Evolutionary conservation across 495 filamentous ascomycete genomes (phyloP), one percentile per base, ranked within the genome.

Genomic region (Trypethelium eluteriae): DNA sequence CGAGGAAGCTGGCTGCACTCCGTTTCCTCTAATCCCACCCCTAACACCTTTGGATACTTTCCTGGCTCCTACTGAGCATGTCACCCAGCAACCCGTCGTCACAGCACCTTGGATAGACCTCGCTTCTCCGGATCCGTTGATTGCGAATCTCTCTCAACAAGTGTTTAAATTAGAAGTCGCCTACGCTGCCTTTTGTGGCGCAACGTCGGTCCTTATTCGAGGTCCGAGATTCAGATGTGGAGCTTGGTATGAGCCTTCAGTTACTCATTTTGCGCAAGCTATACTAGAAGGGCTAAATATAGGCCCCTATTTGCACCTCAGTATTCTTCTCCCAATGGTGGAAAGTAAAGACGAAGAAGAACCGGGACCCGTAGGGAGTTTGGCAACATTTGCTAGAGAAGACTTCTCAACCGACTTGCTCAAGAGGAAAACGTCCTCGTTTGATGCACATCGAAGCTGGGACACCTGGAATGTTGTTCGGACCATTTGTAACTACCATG

Each of bases 141-240:
- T 96, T 66, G 85, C 90, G 2, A 86, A 90, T 73, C 79, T 97
- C 64, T 96, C 92, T 12, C 85, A 89, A 38, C 92, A 96, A 74
- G 90, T 96, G 2, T 78, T 99, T 61, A 91, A 91, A 74, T 79
- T 94, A 63, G 94, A 99, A 71, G 84, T 98, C 18, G 87, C 89
- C 32, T 99, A 97, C 76, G 95, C 94, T 44, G 91, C 89, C 62
- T 99, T 97, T 78, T 96, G 91, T 74, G 94, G 94, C 16, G 82
- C 92, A 67, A 85, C 85, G 32, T 95, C 89, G 74, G 81, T 99
- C 47, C 79, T 97, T 64, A 79, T 98, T 39, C 87, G 86, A 2
- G 90, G 91, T 3, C 94, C 93, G 1, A 82, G 80, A 66, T 66
- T 86, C 73, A 73, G 82, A 69, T 75, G 83, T 74, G 76, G 80